Conservation (phyloP, 768 basidiomycete genomes). For the Astraeus odoratus region DNA sequence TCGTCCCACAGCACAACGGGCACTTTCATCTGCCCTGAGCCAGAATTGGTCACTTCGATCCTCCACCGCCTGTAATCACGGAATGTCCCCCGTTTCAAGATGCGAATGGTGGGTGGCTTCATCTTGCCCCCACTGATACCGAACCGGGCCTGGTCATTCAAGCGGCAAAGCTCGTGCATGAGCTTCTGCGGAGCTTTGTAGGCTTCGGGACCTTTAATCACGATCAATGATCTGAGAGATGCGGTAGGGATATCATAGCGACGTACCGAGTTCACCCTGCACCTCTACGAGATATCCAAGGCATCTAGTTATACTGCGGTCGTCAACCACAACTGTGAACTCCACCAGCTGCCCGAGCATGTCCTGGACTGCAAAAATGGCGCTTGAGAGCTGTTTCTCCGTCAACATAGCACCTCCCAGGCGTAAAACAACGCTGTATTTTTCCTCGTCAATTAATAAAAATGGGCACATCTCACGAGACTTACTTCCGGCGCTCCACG, state of each 20-base stretch:
- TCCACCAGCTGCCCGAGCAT: slow-evolving; percentile 9
- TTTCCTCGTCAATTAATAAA: background rate
- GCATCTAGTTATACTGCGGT: background rate
- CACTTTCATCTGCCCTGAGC: slow-evolving; percentile 14
- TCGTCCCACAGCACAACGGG: slow-evolving; percentile 13
- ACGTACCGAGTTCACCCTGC: background rate
- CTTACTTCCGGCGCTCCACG: slow-evolving; percentile 16
- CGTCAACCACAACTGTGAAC: slow-evolving; percentile 14
- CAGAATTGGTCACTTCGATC: slow-evolving; percentile 4
- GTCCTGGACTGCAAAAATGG: slow-evolving; percentile 11
- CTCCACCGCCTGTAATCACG: slow-evolving; percentile 10
- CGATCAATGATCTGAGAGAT: too few species aligned
- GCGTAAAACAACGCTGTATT: slow-evolving; percentile 5
- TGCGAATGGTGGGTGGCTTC: slow-evolving; percentile 8
- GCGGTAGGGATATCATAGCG: too few species aligned
- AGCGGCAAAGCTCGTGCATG: slow-evolving; percentile 1
- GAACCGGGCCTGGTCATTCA: slow-evolving; percentile 3
- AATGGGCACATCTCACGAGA: background rate
- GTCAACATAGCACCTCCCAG: slow-evolving; percentile 1
- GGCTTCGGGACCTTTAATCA: background rate
- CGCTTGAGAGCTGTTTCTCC: slow-evolving; percentile 10
- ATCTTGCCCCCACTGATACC: slow-evolving; percentile 1
- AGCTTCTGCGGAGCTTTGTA: background rate
- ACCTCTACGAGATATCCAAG: slow-evolving; percentile 6
- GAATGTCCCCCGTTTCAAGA: slow-evolving; percentile 14